Evolutionary conservation across 805 yeast genomes (phyloP), one percentile per base, ranked within the genome.

Genomic region (Geotrichum ghanense): DNA sequence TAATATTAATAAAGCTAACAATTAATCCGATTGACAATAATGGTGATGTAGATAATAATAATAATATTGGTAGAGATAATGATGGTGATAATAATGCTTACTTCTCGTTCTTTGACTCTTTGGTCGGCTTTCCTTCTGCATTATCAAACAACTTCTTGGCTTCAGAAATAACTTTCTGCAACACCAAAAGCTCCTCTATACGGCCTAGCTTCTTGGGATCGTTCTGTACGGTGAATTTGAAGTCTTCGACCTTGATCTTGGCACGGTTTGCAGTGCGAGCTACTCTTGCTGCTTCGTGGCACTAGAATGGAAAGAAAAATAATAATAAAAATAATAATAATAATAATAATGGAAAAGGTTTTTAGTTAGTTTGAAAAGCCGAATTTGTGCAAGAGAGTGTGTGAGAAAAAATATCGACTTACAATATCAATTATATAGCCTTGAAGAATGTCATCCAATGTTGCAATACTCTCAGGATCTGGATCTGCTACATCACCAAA

Each of bases 401-500:
- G 20, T 39, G 9, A 35, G 14, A 24, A 7, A 7, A 12, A 7
- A 12, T 7, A 12, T 12, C 22, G 2, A 65, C 64, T 17, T 48
- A 59, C 63, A 9, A 81, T 69, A 55, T 78, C 82, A 2, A 75
- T 71, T 37, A 83, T 61, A 59, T 81, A 83, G 37, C 75, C 76
- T 9, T 80, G 74, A 7, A 83, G 70, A 3, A 81, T 69, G 51
- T 83, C 90, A 53, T 83, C 90, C 25, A 83, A 57, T 2, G 76
- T 74, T 26, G 78, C 77, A 1, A 79, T 76, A 0, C 85, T 78
- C 48, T 81, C 85, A 10, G 75, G 71, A 41, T 76, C 67, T 1
- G 90, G 90, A 41, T 77, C 71, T n/a, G 74, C 64, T 1, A 75
- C 80, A 56, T 83, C 90, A 1, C 90, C 90, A 59, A 73, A 81